Percentiles rank a stretch among this genome's conserved stretches.
These are phyloP conservation scores for Jaapia argillacea DNA, from an alignment of 768 basidiomycete species.

Conservation along the genomic window DNA sequence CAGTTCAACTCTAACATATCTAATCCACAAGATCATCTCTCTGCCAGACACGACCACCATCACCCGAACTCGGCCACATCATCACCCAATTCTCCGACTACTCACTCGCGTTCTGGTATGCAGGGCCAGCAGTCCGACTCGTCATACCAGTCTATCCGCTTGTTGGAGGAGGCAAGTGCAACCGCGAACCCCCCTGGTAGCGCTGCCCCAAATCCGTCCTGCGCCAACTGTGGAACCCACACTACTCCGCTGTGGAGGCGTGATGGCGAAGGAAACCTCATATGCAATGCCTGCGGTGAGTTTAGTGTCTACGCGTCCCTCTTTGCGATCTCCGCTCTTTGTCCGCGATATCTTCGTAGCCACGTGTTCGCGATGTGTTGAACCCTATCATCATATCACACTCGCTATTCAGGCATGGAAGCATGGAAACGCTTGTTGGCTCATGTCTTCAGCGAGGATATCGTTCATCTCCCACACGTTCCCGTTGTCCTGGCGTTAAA, in stretches of 20 bases:
- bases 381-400: too few relatives aligned
- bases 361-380: not conserved
- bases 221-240: conserved; percentile 68
- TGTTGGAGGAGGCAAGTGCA: conserved; percentile 4
- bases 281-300: conserved; percentile 90
- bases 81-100: conserved; percentile 2
- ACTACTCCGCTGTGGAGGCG: conserved; percentile 81
- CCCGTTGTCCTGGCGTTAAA: too few relatives aligned
- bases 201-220: conserved; percentile 16
- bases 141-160: conserved; percentile 2
- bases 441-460: too few relatives aligned
- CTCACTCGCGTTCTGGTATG: conserved; percentile 2
- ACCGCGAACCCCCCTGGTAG: conserved; percentile 11
- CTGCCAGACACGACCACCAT: not conserved
- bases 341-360: not conserved
- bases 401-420: too few relatives aligned
- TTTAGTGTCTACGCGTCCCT: conserved; percentile 23
- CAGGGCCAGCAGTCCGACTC: conserved; percentile 5
- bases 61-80: conserved; percentile 5
- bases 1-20: too few relatives aligned
- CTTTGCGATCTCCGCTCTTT: conserved; percentile 12
- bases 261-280: conserved; percentile 69
- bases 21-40: not conserved
- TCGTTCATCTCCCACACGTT: too few relatives aligned
- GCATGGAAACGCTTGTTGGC: too few relatives aligned